These are phyloP conservation scores for Lachancea lanzarotensis DNA, from an alignment of 805 yeast species.

Conservation along the genomic window DNA sequence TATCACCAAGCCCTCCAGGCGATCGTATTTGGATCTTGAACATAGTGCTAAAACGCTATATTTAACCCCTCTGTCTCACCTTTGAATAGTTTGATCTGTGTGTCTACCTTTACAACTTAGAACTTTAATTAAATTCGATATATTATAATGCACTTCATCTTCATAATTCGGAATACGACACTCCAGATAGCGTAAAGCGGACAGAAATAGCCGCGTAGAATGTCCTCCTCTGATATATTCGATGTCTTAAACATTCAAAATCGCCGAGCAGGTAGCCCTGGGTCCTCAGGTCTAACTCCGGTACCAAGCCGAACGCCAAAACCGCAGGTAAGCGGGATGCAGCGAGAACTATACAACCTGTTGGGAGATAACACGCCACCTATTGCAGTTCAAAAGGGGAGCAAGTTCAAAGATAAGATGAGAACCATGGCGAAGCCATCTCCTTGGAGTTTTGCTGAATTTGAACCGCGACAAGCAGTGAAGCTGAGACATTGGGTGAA, in stretches of 20 bases:
- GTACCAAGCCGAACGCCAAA: constrained; percentile 15
- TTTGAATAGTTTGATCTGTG: background rate
- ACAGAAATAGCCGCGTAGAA: constrained; percentile 1
- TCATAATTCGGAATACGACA: no score
- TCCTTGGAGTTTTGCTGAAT: constrained; percentile 73
- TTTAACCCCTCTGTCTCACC: background rate
- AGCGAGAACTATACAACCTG: constrained; percentile 79
- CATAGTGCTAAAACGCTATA: background rate
- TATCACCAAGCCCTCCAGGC: background rate
- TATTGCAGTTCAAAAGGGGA: constrained; percentile 45
- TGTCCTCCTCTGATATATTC: constrained; percentile 55
- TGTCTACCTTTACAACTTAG: background rate
- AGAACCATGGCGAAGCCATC: constrained; percentile 57
- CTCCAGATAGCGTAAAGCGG: background rate
- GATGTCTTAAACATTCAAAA: constrained; percentile 66
- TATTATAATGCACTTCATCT: no score
- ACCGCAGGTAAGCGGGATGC: constrained; percentile 57
- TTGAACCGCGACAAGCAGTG: constrained; percentile 52
- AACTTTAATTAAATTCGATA: background rate
- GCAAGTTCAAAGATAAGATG: constrained; percentile 56
- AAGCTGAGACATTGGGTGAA: constrained; percentile 80
- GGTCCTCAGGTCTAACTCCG: constrained; percentile 11
- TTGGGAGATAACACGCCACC: constrained; percentile 93
- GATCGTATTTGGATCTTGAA: constrained; percentile 8
- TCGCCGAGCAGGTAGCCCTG: constrained; percentile 20